Evolutionary conservation across 352 stramenopile genomes (phyloP).

Genomic region (Phytophthora meadii): DNA sequence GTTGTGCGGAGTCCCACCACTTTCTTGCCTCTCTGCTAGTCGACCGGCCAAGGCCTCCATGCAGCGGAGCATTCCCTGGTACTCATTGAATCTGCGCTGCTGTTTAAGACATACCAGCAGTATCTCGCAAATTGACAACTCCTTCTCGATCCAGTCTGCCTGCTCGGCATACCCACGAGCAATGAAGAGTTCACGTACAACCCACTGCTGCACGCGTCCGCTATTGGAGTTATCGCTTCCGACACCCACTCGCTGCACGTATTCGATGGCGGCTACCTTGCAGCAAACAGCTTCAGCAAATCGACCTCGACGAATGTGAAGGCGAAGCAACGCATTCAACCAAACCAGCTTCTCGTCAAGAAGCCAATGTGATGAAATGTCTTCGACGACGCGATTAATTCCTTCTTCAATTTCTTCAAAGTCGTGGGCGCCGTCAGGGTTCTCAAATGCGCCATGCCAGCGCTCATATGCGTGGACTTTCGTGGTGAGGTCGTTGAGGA

Average conservation of each 20-base stretch:
- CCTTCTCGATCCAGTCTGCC: slow-evolving; percentile 57
- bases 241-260: slow-evolving; percentile 21
- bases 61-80: slow-evolving; percentile 54
- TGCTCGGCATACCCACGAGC: slow-evolving; percentile 49
- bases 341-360: slow-evolving; percentile 66
- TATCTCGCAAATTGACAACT: slow-evolving; percentile 64
- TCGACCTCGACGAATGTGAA: slow-evolving; percentile 49
- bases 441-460: slow-evolving; percentile 51
- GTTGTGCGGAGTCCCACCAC: slow-evolving; percentile 10
- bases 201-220: slow-evolving; percentile 37
- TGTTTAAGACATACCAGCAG: slow-evolving; percentile 51
- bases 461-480: slow-evolving; percentile 69
- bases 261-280: slow-evolving; percentile 58
- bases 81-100: slow-evolving; percentile 46
- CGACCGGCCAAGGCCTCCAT: slow-evolving; percentile 45
- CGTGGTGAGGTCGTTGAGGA: slow-evolving; percentile 56
- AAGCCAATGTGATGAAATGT: slow-evolving; percentile 66
- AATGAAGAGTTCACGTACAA: slow-evolving; percentile 47
- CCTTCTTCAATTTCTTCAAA: slow-evolving; percentile 78
- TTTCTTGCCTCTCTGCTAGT: slow-evolving; percentile 35
- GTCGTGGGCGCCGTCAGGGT: slow-evolving; percentile 34
- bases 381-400: slow-evolving; percentile 48
- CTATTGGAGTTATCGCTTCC: slow-evolving; percentile 5
- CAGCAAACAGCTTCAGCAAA: slow-evolving; percentile 73
- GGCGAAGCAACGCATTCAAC: slow-evolving; percentile 62